Base-by-base conservation (phyloP, 257 asterid genomes). In the Solanum okadae region DNA sequence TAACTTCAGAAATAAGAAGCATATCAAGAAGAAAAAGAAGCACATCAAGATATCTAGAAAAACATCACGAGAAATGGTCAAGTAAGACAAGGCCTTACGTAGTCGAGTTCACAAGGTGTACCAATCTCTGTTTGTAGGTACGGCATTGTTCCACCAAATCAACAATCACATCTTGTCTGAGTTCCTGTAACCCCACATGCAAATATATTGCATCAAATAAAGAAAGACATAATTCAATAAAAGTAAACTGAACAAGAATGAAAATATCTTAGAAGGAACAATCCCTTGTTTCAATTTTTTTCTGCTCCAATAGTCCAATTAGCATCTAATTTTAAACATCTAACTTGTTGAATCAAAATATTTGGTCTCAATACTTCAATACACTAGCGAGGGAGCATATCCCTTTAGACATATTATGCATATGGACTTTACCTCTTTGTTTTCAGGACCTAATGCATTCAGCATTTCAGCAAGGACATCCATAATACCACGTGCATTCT, bases 381-480 rank as follows among this genome's bases (percentile, higher is more conserved):
- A 49, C 67, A 81, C 70, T 46, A 29, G 68, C 29, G 22, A 29
- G 29, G 42, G 70, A 29, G 29, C 25, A 49, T 44, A 44, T 79
- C 67, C 37, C 27, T n/a, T 44, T 44, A 79, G 67, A 44, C 67
- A 44, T 79, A 27, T 35, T 44, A 44, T 27, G 85, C 85, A 44
- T 49, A 82, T 49, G 86, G 34, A 34, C 49, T 52, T 72, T 93
- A 97, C 99, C 98, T 95, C 98, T 92, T 96, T 95, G 91, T 97
- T 97, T 87, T 86, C 90, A 34, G 98, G 98, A 93, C 96, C 97
- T 71, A 97, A 88, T 70, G 99, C 99, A 94, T 75, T 96, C 73
- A 88, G 87, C 89, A 88, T 88, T 82, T 88, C 89, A 40, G 87
- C 75, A 42, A 88, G 86, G 37, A 88, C 83, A 33, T 88, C 82